Percentiles rank a stretch among this genome's conserved stretches.
phyloP scores from a whole-genome alignment of 805 yeast species.

The Blastobotrys americana region DNA sequence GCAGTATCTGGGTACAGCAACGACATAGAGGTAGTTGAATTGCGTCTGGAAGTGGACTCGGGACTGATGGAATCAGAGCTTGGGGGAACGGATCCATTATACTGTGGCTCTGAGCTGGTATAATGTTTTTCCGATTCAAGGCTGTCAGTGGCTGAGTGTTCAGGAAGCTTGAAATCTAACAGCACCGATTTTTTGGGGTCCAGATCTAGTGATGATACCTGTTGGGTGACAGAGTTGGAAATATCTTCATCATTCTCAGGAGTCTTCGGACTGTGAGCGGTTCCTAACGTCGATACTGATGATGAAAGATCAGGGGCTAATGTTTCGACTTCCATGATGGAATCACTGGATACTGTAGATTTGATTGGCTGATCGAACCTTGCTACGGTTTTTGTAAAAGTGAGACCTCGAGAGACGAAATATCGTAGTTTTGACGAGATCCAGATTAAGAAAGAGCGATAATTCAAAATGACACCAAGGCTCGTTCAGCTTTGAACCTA shows the following conservation, averaged over 20 bases:
- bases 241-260: neutral
- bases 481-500: no score
- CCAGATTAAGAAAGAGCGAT: no score
- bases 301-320: neutral
- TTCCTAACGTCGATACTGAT: neutral
- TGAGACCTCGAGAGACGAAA: no score
- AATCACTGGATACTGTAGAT: no score
- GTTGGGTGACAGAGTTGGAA: neutral
- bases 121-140: neutral
- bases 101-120: neutral
- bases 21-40: slow-evolving; percentile 16
- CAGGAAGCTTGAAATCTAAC: neutral
- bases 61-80: no score
- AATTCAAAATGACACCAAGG: no score
- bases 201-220: neutral
- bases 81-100: no score
- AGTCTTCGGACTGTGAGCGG: neutral
- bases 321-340: no score
- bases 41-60: no score
- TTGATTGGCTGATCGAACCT: no score
- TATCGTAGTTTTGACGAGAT: no score
- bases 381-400: no score
- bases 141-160: neutral
- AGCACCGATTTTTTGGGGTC: neutral
- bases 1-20: slow-evolving; percentile 35